These are phyloP conservation scores for Phaffomyces thermotolerans DNA, from an alignment of 805 yeast species.

Conservation along the genomic window DNA sequence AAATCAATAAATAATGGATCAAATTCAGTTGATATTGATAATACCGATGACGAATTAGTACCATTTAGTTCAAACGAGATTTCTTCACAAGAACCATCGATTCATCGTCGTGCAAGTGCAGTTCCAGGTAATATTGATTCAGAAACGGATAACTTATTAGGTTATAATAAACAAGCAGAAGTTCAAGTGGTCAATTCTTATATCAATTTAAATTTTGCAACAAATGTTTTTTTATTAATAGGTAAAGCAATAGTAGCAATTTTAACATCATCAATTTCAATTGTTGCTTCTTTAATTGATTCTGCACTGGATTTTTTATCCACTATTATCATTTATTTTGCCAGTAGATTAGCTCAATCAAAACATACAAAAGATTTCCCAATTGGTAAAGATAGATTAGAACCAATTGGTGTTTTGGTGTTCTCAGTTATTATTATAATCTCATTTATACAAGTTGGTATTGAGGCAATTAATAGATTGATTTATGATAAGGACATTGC, in stretches of 20 bases:
- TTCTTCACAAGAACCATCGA: neutral
- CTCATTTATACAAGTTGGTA: conserved; percentile 66
- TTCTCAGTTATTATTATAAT: conserved; percentile 65
- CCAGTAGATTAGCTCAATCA: conserved; percentile 43
- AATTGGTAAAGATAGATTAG: conserved; percentile 64
- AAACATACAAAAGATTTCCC: conserved; percentile 52
- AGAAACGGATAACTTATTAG: conserved; percentile 51
- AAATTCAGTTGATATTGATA: neutral
- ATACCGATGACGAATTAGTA: neutral
- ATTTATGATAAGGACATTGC: conserved; percentile 36
- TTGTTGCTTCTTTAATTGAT: conserved; percentile 73
- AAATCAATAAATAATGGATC: neutral
- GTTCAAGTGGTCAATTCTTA: conserved; percentile 45
- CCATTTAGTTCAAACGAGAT: neutral
- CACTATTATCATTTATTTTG: conserved; percentile 60
- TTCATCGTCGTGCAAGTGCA: conserved; percentile 26
- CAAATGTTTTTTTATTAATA: conserved; percentile 49
- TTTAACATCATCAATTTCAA: conserved; percentile 65
- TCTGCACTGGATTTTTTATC: conserved; percentile 68
- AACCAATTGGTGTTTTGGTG: conserved; percentile 71
- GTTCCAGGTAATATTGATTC: conserved; percentile 56
- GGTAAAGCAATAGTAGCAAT: conserved; percentile 56
- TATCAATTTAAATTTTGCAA: conserved; percentile 53
- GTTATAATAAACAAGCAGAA: conserved; percentile 38
- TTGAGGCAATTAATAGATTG: conserved; percentile 49